Evolutionary conservation across 306 rosid genomes (phyloP), one percentile per base, ranked within the genome.

Genomic region (Rubus idaeus): DNA sequence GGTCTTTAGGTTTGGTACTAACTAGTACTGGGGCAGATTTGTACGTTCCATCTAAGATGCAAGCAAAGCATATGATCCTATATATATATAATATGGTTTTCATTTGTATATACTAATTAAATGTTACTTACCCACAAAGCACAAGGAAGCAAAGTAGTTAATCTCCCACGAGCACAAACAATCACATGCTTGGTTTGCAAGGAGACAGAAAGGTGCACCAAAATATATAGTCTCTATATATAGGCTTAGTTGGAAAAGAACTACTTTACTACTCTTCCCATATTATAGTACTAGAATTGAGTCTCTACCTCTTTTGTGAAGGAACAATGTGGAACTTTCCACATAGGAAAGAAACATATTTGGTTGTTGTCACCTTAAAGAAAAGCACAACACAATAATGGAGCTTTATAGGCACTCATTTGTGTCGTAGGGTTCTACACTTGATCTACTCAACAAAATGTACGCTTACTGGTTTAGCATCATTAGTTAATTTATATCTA

Each of bases 321-420:
- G 47, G 47, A 61, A 35, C 57, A 50, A 49, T 62, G 45, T 42
- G 23, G 39, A 47, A 23, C 61, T 73, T 56, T 65, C 68, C 78
- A 66, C 70, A 42, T 65, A 21, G 68, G 42, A 66, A 53, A 41
- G n/a, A 40, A 56, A 51, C 37, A 78, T 21, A 49, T 8, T 68
- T 66, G 79, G 79, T n/a, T 52, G 78, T 44, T 79, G 78, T 73
- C 69, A 44, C 63, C 83, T 16, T 45, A 79, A 73, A 64, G 74
- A 73, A 79, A 79, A n/a, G n/a, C n/a, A n/a, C n/a, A n/a, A n/a
- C n/a, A n/a, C n/a, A n/a, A n/a, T n/a, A n/a, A 62, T 47, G 51
- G 73, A 49, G 64, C 23, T 63, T 45, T 75, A 17, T 71, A 20
- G 57, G 11, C 63, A 37, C 49, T n/a, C 42, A n/a, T 21, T 60